Evolutionary conservation across 176 grass and related monocot species (phyloP).

Genomic region (Rhynchospora breviuscula): DNA sequence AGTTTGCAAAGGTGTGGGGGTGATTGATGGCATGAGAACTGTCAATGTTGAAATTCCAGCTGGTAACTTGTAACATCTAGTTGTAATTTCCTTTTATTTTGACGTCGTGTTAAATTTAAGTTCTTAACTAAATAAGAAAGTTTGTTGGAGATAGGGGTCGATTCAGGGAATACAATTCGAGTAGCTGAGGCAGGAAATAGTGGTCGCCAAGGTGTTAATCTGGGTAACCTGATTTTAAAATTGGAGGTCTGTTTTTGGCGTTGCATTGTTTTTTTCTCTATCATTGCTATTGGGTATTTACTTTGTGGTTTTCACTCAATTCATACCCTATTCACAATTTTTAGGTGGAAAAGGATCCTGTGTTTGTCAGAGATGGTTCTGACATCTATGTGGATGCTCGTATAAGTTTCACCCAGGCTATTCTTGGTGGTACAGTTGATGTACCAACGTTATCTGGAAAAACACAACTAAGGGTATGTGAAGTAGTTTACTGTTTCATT

Average conservation of each 20-base stretch:
- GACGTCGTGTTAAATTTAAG: background rate
- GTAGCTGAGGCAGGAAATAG: conserved; percentile 74
- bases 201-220: conserved; percentile 47
- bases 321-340: conserved; percentile 20
- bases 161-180: conserved; percentile 78
- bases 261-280: conserved; percentile 17
- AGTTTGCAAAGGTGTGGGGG: conserved; percentile 63
- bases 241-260: conserved; percentile 48
- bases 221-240: conserved; percentile 81
- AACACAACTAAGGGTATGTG: conserved; percentile 65
- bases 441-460: conserved; percentile 70
- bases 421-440: conserved; percentile 87
- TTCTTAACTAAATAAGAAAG: background rate
- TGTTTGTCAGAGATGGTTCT: conserved; percentile 81
- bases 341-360: conserved; percentile 71
- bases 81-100: conserved; percentile 1
- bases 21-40: conserved; percentile 81
- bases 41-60: conserved; percentile 69
- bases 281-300: conserved; percentile 17
- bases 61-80: conserved; percentile 38
- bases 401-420: conserved; percentile 94
- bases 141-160: conserved; percentile 59
- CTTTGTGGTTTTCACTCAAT: conserved; percentile 26
- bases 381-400: conserved; percentile 68
- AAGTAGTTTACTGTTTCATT: background rate